Evolutionary conservation across 1,284 basidiomycete genomes (phyloP).

Genomic region (Puccinia horiana): DNA sequence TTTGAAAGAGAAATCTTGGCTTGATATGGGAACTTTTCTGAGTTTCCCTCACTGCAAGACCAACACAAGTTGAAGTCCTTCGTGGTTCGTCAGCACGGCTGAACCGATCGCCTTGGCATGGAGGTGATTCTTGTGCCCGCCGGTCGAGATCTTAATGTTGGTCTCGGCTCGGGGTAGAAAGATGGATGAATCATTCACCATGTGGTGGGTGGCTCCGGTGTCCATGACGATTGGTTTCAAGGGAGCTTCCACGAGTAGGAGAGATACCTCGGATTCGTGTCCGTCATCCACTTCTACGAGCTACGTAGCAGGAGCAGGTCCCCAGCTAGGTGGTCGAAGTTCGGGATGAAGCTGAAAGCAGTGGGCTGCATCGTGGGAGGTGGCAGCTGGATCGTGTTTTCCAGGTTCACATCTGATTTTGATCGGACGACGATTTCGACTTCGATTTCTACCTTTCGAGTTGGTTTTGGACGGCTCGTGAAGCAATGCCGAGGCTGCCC

Average conservation of each 20-base stretch:
- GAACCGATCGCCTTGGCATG: neutral
- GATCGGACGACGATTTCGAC: too few relatives aligned
- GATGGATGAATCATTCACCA: neutral
- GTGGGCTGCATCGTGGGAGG: neutral
- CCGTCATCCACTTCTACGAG: neutral
- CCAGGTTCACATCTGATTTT: neutral
- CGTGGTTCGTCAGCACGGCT: neutral
- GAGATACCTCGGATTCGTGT: neutral
- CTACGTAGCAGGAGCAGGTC: neutral
- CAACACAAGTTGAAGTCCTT: too few relatives aligned
- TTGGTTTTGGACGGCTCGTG: neutral
- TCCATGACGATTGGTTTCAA: neutral
- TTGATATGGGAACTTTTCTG: too few relatives aligned
- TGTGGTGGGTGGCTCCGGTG: neutral
- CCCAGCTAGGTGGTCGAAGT: neutral
- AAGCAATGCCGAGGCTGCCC: neutral
- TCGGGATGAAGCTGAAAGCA: neutral
- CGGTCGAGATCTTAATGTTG: neutral
- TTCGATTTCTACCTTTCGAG: neutral
- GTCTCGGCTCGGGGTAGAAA: neutral
- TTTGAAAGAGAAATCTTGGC: too few relatives aligned
- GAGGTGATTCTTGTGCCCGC: neutral
- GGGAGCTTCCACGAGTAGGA: neutral
- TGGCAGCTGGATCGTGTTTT: neutral
- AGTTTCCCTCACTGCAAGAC: too few relatives aligned